Evolutionary conservation across 1,284 basidiomycete species (phyloP), one percentile per base, ranked within the genome.

Genomic region (Cryptococcus floricola): DNA sequence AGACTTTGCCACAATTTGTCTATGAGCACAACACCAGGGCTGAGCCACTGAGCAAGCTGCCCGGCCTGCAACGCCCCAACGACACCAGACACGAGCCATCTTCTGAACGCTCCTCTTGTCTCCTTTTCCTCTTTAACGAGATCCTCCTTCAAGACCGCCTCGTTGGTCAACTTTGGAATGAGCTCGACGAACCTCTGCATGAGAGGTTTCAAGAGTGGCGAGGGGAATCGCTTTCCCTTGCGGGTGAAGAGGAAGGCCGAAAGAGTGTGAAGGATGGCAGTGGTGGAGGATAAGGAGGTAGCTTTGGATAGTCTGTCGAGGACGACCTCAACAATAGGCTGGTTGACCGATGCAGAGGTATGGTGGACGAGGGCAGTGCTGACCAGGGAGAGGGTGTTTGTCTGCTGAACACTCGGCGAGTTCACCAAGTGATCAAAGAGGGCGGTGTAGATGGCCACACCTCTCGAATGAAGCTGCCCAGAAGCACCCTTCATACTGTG

Each of bases 281-380:
- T 52, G 8, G 65, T 61, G n/a, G 52, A 39, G 50, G 50, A 16
- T 13, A 45, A 54, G n/a, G 50, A 47, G 2, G 41, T 37, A 12
- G 57, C 14, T 8, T 41, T 12, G 5, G 43, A n/a, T 38, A 71
- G 19, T 4, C 63, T 63, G 14, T 50, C 50, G 10, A 78, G 48
- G 10, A 77, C 57, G 4, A 65, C 65, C 27, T 90, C 85, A 1
- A 83, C 80, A 4, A 91, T 63, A 0, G 81, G 73, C 7, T 80
- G 71, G 65, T 89, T 88, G 52, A 85, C 82, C 19, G 86, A 80
- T 57, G 86, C 85, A 64, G 68, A 62, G 44, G 86, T 86, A 68
- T 93, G 89, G 70, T 93, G 91, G 5, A 88, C 83, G 16, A 91
- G 76, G 0, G 90, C 86, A 0, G 88, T 93, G 5, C 89, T 73